phyloP scores from a whole-genome alignment of 2,329 filamentous ascomycete genomes.

The Didymella sp. region DNA sequence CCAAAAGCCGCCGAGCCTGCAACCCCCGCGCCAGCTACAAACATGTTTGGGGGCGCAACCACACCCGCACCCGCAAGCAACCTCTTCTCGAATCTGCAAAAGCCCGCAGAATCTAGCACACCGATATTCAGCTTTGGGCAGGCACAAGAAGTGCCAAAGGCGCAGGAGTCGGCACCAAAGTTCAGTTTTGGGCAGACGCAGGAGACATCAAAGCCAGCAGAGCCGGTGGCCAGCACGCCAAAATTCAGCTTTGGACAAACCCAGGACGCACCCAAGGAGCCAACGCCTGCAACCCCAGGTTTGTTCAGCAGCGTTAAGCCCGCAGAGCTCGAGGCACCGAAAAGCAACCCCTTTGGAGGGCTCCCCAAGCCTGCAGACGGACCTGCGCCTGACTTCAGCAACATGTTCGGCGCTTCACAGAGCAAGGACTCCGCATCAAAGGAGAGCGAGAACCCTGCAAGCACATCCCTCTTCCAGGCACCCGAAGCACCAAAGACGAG shows the following conservation, averaged over 20 bases:
- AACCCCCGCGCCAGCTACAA: conserved; percentile 21
- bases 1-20: conserved; percentile 22
- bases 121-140: conserved; percentile 14
- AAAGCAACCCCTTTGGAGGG: conserved; percentile 29
- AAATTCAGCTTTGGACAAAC: conserved; percentile 20
- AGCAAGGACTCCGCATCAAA: conserved; percentile 21
- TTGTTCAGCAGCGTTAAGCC: conserved; percentile 29
- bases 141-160: not conserved
- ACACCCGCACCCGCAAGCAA: conserved; percentile 18
- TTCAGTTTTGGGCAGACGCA: conserved; percentile 21
- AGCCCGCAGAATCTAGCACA: conserved; percentile 15
- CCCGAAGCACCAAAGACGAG: conserved; percentile 25
- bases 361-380: conserved; percentile 25
- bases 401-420: conserved; percentile 25
- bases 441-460: conserved; percentile 8
- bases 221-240: conserved; percentile 8
- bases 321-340: conserved; percentile 25
- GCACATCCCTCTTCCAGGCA: conserved; percentile 19
- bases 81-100: conserved; percentile 26
- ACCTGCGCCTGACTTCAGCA: conserved; percentile 16
- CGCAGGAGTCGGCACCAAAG: conserved; percentile 1
- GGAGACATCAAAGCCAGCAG: conserved; percentile 17
- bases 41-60: conserved; percentile 22
- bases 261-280: conserved; percentile 15
- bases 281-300: conserved; percentile 17